Evolutionary conservation across 2,329 filamentous ascomycete genomes (phyloP).

Genomic region (Diplodia mutila): DNA sequence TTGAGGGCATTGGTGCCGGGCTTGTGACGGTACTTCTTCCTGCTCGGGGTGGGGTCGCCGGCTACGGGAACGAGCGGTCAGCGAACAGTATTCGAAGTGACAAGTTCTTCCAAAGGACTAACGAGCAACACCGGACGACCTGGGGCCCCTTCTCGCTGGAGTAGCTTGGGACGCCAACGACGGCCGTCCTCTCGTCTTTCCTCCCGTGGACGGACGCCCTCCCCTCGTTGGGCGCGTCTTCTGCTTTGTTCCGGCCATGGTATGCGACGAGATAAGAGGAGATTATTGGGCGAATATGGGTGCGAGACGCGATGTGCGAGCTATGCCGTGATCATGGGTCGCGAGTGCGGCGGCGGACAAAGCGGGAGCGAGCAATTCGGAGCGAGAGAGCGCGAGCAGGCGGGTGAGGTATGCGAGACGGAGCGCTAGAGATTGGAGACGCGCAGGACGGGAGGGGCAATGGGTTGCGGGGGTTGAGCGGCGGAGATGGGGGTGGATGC

Average conservation of each 20-base stretch:
- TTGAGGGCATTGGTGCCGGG: constrained; percentile 88
- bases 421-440: not conserved
- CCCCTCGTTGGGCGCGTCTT: not conserved
- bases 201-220: not conserved
- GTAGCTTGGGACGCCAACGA: not conserved
- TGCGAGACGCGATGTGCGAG: not conserved
- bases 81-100: not conserved
- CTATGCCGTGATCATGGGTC: constrained; percentile 7
- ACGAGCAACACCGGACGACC: constrained; percentile 5
- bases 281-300: not conserved
- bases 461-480: not conserved
- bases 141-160: not conserved
- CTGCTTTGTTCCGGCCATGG: constrained; percentile 6
- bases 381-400: not conserved
- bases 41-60: constrained; percentile 36
- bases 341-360: not conserved
- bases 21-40: constrained; percentile 49
- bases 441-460: not conserved
- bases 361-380: not conserved
- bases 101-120: not conserved
- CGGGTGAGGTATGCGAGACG: not conserved
- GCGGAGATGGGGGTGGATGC: not conserved
- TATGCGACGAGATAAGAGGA: not conserved
- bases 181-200: not conserved
- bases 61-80: constrained; percentile 27